These are phyloP conservation scores for Nitzschia sp. DNA, from an alignment of 108 stramenopile species.

Conservation along the genomic window DNA sequence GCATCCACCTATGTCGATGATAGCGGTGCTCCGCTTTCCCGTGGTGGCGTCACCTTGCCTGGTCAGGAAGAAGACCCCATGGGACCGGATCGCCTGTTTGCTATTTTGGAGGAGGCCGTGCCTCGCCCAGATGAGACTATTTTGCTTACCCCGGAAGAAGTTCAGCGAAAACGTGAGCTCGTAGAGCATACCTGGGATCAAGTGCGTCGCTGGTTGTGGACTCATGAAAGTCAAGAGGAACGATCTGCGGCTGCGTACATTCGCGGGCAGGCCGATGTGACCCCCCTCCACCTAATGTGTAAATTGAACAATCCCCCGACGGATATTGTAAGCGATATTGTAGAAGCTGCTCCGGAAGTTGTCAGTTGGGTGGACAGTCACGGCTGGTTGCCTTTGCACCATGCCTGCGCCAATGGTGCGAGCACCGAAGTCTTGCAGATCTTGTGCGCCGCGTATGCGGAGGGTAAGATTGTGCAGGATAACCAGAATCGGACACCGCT, in stretches of 20 bases:
- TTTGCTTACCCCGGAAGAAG: slow-evolving; percentile 18
- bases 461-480: slow-evolving; percentile 59
- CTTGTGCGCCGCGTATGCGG: slow-evolving; percentile 62
- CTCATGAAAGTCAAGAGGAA: slow-evolving; percentile 49
- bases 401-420: slow-evolving; percentile 78
- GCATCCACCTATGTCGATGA: slow-evolving; percentile 14
- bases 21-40: neutral
- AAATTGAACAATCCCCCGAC: slow-evolving; percentile 60
- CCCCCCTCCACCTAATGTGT: slow-evolving; percentile 74
- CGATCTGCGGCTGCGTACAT: slow-evolving; percentile 54
- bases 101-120: slow-evolving; percentile 51
- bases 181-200: slow-evolving; percentile 62
- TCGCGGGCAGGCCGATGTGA: slow-evolving; percentile 65
- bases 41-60: neutral
- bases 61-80: neutral
- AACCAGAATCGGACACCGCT: slow-evolving; percentile 69
- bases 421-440: slow-evolving; percentile 55
- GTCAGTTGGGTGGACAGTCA: slow-evolving; percentile 64
- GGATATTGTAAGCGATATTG: slow-evolving; percentile 55
- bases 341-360: slow-evolving; percentile 55
- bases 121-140: slow-evolving; percentile 14
- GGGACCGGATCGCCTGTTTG: slow-evolving; percentile 42
- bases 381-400: slow-evolving; percentile 82
- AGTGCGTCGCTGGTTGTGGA: slow-evolving; percentile 65
- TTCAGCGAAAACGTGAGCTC: slow-evolving; percentile 30